Percentiles rank a stretch among this genome's conserved stretches.
These are phyloP conservation scores for Mycena sp. DNA, from an alignment of 1,284 basidiomycete species.

Conservation along the genomic window DNA sequence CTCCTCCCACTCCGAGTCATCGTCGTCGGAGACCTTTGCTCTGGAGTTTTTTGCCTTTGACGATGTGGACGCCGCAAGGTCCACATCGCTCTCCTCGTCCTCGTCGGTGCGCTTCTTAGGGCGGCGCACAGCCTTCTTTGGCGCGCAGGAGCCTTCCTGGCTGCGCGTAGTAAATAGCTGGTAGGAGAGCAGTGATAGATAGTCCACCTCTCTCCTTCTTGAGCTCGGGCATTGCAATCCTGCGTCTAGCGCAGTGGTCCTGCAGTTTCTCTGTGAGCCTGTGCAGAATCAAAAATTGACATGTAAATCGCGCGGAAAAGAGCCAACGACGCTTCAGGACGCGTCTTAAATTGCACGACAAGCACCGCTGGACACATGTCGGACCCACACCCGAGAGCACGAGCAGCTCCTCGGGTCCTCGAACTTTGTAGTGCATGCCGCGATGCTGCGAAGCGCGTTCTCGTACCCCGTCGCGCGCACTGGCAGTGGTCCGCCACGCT, in stretches of 20 bases:
- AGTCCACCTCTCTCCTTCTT: slow-evolving; percentile 13
- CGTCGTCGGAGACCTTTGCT: background rate
- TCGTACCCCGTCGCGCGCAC: slow-evolving; percentile 28
- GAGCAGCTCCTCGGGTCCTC: slow-evolving; percentile 25
- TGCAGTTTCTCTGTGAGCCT: slow-evolving; percentile 27
- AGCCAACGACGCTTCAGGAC: slow-evolving; percentile 1
- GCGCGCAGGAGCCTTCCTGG: slow-evolving; percentile 6
- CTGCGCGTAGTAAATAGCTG: too few relatives aligned
- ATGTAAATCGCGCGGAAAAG: background rate
- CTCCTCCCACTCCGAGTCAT: slow-evolving; percentile 4
- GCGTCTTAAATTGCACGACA: background rate
- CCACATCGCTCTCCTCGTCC: slow-evolving; percentile 3
- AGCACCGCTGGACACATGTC: slow-evolving; percentile 21
- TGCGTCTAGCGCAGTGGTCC: slow-evolving; percentile 19
- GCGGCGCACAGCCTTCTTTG: slow-evolving; percentile 5
- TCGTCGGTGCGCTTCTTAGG: background rate
- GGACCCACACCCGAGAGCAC: slow-evolving; percentile 24
- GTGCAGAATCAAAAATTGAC: too few relatives aligned
- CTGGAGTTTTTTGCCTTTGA: background rate
- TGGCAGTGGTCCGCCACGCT: slow-evolving; percentile 26
- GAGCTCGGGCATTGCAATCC: slow-evolving; percentile 25
- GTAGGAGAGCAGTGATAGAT: background rate
- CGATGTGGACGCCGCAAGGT: background rate
- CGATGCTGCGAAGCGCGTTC: slow-evolving; percentile 23
- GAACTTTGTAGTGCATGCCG: slow-evolving; percentile 20